These are phyloP conservation scores for Acanthamoeba lenticulata DNA, from an alignment of 208 protist genomes.

Conservation along the genomic window DNA sequence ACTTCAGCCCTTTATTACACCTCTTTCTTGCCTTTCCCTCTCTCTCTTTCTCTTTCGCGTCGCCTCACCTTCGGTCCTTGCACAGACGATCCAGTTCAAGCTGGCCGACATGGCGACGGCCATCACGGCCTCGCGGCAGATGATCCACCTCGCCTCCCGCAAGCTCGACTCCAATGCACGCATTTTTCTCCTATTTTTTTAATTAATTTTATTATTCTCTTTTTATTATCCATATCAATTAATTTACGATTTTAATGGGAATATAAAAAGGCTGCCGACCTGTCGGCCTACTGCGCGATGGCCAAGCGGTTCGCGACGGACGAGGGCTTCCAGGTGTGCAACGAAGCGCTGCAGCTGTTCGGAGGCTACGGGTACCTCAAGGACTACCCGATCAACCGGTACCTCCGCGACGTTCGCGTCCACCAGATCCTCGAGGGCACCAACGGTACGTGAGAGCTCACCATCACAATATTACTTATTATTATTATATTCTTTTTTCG, in stretches of 20 bases:
- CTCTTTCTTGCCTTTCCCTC: background rate
- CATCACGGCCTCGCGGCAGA: slow-evolving; percentile 81
- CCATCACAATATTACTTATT: background rate
- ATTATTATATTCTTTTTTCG: background rate
- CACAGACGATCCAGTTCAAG: slow-evolving; percentile 85
- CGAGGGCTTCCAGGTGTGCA: slow-evolving; percentile 79
- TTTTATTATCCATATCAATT: too few species aligned
- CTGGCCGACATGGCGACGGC: slow-evolving; percentile 87
- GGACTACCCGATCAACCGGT: slow-evolving; percentile 85
- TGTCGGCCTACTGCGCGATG: slow-evolving; percentile 82
- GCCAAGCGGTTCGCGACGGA: slow-evolving; percentile 88
- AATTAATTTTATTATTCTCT: background rate
- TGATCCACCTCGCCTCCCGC: slow-evolving; percentile 78
- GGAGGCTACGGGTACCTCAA: slow-evolving; percentile 91
- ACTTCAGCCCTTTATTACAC: too few species aligned
- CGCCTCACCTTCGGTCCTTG: background rate
- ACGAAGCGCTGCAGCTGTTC: slow-evolving; percentile 85
- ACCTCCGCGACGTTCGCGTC: slow-evolving; percentile 87
- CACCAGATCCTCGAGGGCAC: slow-evolving; percentile 90
- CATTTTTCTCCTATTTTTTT: too few species aligned
- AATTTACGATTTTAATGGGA: background rate
- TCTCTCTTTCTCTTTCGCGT: background rate
- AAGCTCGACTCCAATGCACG: slow-evolving; percentile 65
- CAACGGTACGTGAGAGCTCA: slow-evolving; percentile 26
- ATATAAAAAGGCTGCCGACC: background rate